phyloP scores from a whole-genome alignment of 805 yeast species.

The Kregervanrija pseudodelftensis region DNA sequence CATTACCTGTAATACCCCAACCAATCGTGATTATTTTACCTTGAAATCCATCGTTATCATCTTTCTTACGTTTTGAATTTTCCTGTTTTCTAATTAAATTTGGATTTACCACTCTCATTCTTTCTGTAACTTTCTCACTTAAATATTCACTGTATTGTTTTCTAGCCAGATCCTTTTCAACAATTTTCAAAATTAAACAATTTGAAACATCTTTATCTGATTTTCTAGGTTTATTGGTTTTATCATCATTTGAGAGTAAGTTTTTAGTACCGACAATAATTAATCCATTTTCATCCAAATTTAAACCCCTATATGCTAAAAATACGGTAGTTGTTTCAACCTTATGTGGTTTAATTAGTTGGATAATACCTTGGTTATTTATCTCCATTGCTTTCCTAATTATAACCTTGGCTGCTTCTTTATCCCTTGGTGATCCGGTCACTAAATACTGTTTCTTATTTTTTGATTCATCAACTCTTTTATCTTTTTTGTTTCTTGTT shows the following conservation, averaged over 20 bases:
- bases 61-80: conserved; percentile 2
- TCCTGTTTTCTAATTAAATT: conserved; percentile 9
- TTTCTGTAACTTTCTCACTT: conserved; percentile 14
- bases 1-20: conserved; percentile 51
- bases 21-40: conserved; percentile 40
- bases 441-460: conserved; percentile 4
- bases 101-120: conserved; percentile 12
- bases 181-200: conserved; percentile 18
- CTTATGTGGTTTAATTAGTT: conserved; percentile 14
- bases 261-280: conserved; percentile 14
- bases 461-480: not conserved
- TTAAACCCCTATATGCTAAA: conserved; percentile 11
- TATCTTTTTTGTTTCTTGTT: not conserved
- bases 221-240: no score
- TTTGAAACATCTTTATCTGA: conserved; percentile 1
- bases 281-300: conserved; percentile 21
- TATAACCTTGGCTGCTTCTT: conserved; percentile 20
- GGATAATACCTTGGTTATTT: conserved; percentile 14
- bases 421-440: conserved; percentile 23
- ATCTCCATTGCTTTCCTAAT: conserved; percentile 12
- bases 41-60: conserved; percentile 2
- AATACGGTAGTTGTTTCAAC: conserved; percentile 10
- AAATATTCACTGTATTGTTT: conserved; percentile 23
- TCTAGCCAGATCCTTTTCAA: conserved; percentile 18
- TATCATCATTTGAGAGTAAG: conserved; percentile 4